phyloP scores from a whole-genome alignment of 2,329 filamentous ascomycete species.

The Colletotrichum sp. region DNA sequence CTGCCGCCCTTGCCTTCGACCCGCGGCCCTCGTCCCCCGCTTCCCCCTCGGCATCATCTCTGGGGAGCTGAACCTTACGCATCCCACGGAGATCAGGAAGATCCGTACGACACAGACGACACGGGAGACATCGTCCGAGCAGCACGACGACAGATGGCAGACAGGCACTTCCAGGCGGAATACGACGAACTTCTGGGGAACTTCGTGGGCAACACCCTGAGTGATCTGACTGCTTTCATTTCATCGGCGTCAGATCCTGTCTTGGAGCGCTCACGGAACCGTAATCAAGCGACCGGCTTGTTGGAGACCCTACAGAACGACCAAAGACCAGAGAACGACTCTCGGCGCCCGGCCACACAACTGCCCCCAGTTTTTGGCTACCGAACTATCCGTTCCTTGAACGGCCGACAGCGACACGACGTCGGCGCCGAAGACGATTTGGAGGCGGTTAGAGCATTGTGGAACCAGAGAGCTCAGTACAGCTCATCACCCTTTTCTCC shows the following conservation, averaged over 20 bases:
- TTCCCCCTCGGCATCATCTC: background rate
- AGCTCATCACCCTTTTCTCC: conserved; percentile 24
- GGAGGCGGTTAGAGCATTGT: conserved; percentile 20
- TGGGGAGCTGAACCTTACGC: conserved; percentile 6
- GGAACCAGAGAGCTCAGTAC: conserved; percentile 18
- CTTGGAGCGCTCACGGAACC: background rate
- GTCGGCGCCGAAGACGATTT: conserved; percentile 15
- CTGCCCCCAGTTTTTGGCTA: conserved; percentile 9
- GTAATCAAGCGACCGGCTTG: background rate
- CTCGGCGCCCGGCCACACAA: conserved; percentile 1
- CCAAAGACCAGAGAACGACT: conserved; percentile 7
- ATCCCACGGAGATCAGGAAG: background rate
- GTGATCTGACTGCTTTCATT: conserved; percentile 13
- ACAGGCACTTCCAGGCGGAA: conserved; percentile 20
- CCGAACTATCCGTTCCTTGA: background rate
- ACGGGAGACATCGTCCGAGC: background rate
- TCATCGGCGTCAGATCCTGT: background rate
- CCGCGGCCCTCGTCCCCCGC: background rate
- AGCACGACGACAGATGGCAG: conserved; percentile 15
- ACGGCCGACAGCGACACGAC: conserved; percentile 10
- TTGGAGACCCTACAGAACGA: conserved; percentile 14
- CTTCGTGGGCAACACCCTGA: conserved; percentile 15
- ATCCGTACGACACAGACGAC: background rate
- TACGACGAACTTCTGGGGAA: conserved; percentile 20
- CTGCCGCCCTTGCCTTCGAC: conserved; percentile 25